Conservation (phyloP, 2,329 filamentous ascomycete species). For the Apiospora arundinis region DNA sequence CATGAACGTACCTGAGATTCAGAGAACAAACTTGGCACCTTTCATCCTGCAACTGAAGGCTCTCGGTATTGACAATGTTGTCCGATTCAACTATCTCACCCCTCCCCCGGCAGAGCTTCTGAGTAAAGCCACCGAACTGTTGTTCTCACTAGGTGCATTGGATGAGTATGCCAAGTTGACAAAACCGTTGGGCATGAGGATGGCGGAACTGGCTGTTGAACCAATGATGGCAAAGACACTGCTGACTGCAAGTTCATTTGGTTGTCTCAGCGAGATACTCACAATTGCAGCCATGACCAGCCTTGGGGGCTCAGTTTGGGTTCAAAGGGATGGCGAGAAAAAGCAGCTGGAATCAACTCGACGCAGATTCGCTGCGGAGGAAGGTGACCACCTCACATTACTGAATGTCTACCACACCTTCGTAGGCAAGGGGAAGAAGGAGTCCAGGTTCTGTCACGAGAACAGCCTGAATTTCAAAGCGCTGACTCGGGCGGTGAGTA, state of each 20-base stretch:
- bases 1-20: constrained; percentile 85
- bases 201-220: constrained; percentile 92
- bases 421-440: constrained; percentile 80
- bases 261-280: constrained; percentile 83
- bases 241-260: constrained; percentile 75
- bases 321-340: constrained; percentile 78
- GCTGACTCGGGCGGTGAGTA: constrained; percentile 81
- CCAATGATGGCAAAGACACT: constrained; percentile 95
- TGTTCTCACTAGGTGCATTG: constrained; percentile 85
- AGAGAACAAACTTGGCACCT: constrained; percentile 88
- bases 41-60: constrained; percentile 92
- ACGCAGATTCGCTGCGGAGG: constrained; percentile 86
- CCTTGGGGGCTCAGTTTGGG: constrained; percentile 82
- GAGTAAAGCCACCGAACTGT: constrained; percentile 83
- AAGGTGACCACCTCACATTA: constrained; percentile 92
- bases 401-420: constrained; percentile 95
- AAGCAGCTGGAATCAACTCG: constrained; percentile 76
- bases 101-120: constrained; percentile 85
- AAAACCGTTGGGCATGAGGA: constrained; percentile 82
- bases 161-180: constrained; percentile 92
- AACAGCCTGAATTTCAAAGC: constrained; percentile 88
- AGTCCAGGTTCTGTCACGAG: constrained; percentile 84
- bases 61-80: constrained; percentile 91
- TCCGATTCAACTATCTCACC: constrained; percentile 88
- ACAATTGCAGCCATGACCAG: constrained; percentile 95